These are phyloP conservation scores for Arthroderma sp. DNA, from an alignment of 2,329 filamentous ascomycete species.

Conservation along the genomic window DNA sequence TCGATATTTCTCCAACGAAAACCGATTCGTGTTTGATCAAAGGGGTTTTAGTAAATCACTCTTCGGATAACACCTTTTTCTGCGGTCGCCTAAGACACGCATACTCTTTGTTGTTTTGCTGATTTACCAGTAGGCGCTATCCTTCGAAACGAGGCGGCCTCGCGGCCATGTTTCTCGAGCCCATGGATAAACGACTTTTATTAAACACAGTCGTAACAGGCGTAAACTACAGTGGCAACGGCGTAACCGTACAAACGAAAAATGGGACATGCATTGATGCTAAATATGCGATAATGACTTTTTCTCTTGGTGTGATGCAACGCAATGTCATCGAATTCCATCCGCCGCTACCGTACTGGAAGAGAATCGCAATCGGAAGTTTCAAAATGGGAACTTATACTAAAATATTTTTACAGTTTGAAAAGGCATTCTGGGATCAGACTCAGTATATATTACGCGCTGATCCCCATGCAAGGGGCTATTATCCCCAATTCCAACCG, in stretches of 20 bases:
- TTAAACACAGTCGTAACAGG: slow-evolving; percentile 46
- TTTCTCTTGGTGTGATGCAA: slow-evolving; percentile 56
- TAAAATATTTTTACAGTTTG: slow-evolving; percentile 45
- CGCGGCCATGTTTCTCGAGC: slow-evolving; percentile 44
- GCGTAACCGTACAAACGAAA: slow-evolving; percentile 41
- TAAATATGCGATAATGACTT: slow-evolving; percentile 52
- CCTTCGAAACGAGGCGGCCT: slow-evolving; percentile 38
- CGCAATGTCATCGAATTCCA: slow-evolving; percentile 45
- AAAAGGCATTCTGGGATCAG: slow-evolving; percentile 50
- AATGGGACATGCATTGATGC: slow-evolving; percentile 46
- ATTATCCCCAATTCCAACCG: slow-evolving; percentile 53
- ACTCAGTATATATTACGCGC: slow-evolving; percentile 45
- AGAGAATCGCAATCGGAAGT: slow-evolving; percentile 47
- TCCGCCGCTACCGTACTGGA: slow-evolving; percentile 49
- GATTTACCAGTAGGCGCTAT: slow-evolving; percentile 23
- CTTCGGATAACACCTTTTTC: not conserved
- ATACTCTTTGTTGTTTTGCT: not conserved
- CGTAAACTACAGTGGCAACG: slow-evolving; percentile 39
- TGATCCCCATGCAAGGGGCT: slow-evolving; percentile 34
- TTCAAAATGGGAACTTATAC: slow-evolving; percentile 61
- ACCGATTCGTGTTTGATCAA: slow-evolving; percentile 49
- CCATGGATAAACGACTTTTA: slow-evolving; percentile 43
- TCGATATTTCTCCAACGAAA: slow-evolving; percentile 48
- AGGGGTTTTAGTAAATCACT: slow-evolving; percentile 41
- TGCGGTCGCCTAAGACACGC: not conserved